phyloP scores from a whole-genome alignment of 441 rosid genomes.

The Eruca vesicaria region DNA sequence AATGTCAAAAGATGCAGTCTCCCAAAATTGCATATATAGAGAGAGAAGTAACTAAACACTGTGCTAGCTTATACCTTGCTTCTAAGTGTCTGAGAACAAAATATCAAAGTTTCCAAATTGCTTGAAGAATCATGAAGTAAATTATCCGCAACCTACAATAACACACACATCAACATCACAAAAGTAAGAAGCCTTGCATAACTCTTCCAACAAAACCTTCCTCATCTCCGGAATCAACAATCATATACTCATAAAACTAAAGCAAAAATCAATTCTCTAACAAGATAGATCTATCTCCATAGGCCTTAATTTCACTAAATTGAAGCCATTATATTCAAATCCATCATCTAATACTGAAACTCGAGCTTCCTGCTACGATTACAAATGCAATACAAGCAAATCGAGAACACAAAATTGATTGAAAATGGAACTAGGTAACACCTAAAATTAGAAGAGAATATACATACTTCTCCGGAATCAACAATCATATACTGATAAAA shows the following conservation, averaged over 20 bases:
- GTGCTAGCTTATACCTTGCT: constrained; percentile 78
- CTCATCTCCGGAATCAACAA: neutral
- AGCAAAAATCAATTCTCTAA: neutral
- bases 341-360: neutral
- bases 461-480: neutral
- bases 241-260: neutral
- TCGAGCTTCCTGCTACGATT: constrained; percentile 1
- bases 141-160: constrained; percentile 89
- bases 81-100: constrained; percentile 98
- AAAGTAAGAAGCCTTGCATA: constrained; percentile 1
- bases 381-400: constrained; percentile 2
- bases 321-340: neutral
- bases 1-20: constrained; percentile 12
- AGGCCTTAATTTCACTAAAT: neutral
- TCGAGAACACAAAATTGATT: neutral
- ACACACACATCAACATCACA: neutral
- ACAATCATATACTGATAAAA: neutral
- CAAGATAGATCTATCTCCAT: constrained; percentile 23
- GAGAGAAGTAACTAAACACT: neutral
- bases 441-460: neutral
- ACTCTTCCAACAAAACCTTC: neutral
- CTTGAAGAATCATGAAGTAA: constrained; percentile 95
- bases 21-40: neutral
- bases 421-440: neutral
- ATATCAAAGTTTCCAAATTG: constrained; percentile 93